Conservation (phyloP, 495 filamentous ascomycete genomes). For the Hypoxylon lenormandii region DNA sequence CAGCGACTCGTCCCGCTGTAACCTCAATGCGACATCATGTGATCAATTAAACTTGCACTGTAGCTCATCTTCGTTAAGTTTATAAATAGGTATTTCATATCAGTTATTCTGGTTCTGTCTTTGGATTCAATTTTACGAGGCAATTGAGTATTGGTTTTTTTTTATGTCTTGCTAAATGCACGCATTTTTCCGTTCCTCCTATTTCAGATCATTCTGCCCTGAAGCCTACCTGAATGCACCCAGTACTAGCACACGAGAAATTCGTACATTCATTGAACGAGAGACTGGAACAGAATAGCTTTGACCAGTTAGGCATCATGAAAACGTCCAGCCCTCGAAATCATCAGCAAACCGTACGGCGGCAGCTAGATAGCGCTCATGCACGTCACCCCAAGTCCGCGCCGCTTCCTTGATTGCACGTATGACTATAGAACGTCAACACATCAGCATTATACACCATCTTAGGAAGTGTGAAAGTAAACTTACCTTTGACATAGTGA, state of each 20-base stretch:
- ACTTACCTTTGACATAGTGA: conserved; percentile 80
- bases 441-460: background rate
- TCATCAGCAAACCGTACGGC: conserved; percentile 83
- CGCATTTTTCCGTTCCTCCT: too few species aligned
- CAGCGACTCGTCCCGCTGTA: conserved; percentile 16
- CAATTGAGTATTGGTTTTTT: too few species aligned
- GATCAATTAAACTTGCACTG: conserved; percentile 43
- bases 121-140: background rate
- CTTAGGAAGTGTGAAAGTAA: background rate
- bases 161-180: too few species aligned
- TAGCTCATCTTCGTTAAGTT: background rate
- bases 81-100: too few species aligned
- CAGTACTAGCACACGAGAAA: too few species aligned
- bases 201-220: too few species aligned
- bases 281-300: too few species aligned
- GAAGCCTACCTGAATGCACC: too few species aligned
- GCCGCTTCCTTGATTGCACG: conserved; percentile 79
- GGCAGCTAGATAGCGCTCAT: conserved; percentile 78
- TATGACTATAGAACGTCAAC: conserved; percentile 62
- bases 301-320: background rate
- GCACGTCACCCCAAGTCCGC: conserved; percentile 84
- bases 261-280: too few species aligned
- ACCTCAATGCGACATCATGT: conserved; percentile 42
- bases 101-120: background rate
- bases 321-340: conserved; percentile 76